Conservation (phyloP, 2,329 filamentous ascomycete genomes). For the Cadophora malorum region DNA sequence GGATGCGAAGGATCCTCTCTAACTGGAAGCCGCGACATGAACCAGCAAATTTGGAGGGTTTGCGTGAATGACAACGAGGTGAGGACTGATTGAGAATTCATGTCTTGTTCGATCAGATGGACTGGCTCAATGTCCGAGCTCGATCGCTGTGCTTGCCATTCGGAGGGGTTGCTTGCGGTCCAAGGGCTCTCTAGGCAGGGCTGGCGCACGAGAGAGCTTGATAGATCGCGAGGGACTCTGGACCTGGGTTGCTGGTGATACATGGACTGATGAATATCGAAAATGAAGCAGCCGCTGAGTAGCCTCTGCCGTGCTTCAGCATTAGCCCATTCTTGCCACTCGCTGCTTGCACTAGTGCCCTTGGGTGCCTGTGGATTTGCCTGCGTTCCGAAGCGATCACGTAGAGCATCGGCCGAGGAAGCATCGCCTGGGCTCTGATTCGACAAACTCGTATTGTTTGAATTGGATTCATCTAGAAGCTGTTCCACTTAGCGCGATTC, state of each 20-base stretch:
- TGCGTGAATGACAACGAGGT: constrained; percentile 35
- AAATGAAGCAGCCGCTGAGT: constrained; percentile 61
- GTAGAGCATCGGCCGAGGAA: constrained; percentile 32
- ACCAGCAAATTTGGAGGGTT: constrained; percentile 38
- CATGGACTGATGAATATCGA: constrained; percentile 61
- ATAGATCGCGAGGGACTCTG: constrained; percentile 27
- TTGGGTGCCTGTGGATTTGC: constrained; percentile 18
- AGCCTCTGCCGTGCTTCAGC: constrained; percentile 60
- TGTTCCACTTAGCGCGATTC: constrained; percentile 19
- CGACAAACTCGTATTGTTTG: constrained; percentile 25
- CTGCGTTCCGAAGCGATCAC: constrained; percentile 32
- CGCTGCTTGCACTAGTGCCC: constrained; percentile 27
- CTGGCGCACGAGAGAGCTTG: constrained; percentile 30
- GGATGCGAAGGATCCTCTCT: constrained; percentile 44
- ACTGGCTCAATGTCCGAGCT: constrained; percentile 27
- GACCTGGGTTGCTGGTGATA: constrained; percentile 55
- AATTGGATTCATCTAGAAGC: constrained; percentile 35
- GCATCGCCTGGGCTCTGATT: constrained; percentile 29
- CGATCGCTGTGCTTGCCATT: constrained; percentile 51
- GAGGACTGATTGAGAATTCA: constrained; percentile 23
- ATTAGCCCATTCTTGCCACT: constrained; percentile 60
- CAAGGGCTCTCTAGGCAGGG: constrained; percentile 53
- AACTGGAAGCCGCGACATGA: constrained; percentile 39
- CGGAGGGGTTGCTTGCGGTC: constrained; percentile 53
- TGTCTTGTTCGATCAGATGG: constrained; percentile 30